Evolutionary conservation across 2,329 filamentous ascomycete genomes (phyloP).

Genomic region (Diaporthe ampelina): DNA sequence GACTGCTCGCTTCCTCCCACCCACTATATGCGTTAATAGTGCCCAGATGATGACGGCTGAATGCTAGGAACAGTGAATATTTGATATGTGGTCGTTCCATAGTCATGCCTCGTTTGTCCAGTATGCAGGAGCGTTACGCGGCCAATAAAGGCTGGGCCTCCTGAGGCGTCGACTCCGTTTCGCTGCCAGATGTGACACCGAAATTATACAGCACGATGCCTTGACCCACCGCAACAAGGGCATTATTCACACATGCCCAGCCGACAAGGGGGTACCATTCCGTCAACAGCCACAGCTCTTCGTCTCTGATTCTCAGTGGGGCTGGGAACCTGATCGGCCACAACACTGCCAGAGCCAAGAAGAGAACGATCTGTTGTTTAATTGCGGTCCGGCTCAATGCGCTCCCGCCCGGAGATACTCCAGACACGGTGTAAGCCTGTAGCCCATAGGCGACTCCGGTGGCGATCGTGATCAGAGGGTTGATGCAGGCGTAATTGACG

Average conservation of each 20-base stretch:
- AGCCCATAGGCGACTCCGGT: not conserved
- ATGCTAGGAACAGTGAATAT: too few relatives aligned
- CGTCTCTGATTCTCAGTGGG: not conserved
- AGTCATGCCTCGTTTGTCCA: too few relatives aligned
- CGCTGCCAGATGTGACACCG: not conserved
- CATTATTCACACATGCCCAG: constrained; percentile 19
- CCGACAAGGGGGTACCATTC: constrained; percentile 7
- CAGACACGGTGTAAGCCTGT: not conserved
- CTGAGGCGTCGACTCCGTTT: not conserved
- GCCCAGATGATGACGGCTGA: too few relatives aligned
- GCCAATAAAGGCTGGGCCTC: not conserved
- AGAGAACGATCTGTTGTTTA: not conserved
- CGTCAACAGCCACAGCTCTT: not conserved
- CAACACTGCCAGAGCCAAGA: not conserved
- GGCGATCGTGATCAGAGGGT: not conserved
- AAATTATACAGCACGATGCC: not conserved
- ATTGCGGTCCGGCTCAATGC: not conserved
- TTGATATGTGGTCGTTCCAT: too few relatives aligned
- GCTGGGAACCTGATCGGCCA: constrained; percentile 1
- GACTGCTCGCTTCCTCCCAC: not conserved
- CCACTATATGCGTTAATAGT: not conserved
- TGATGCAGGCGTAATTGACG: constrained; percentile 6
- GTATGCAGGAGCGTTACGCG: not conserved
- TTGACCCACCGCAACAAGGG: not conserved
- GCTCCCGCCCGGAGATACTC: not conserved